phyloP scores from a whole-genome alignment of 768 basidiomycete genomes.

The Lactarius akahatsu region DNA sequence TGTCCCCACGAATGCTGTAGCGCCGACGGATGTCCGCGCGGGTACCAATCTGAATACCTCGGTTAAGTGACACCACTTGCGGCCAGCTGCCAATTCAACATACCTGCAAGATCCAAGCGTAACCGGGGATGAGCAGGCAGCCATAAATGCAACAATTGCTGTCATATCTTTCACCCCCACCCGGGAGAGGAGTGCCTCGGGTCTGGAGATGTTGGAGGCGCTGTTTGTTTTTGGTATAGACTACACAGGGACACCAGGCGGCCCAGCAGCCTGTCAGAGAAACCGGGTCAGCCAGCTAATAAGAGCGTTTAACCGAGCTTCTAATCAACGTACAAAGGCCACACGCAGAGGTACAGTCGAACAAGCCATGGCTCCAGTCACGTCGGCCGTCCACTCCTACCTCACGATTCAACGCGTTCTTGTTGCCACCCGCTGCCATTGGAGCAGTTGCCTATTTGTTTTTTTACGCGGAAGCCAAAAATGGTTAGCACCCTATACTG shows the following conservation, averaged over 20 bases:
- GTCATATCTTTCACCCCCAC: constrained; percentile 37
- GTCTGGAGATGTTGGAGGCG: constrained; percentile 41
- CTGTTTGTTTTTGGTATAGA: constrained; percentile 42
- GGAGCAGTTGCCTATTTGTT: neutral
- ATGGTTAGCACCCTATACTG: neutral
- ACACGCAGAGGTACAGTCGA: constrained; percentile 30
- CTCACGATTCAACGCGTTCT: constrained; percentile 32
- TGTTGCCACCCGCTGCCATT: constrained; percentile 23
- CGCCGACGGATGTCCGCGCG: constrained; percentile 44
- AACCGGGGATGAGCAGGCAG: constrained; percentile 32
- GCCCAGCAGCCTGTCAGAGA: constrained; percentile 36
- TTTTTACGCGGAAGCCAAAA: neutral
- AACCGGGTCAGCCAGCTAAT: constrained; percentile 22
- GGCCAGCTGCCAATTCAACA: constrained; percentile 5
- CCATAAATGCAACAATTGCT: constrained; percentile 42
- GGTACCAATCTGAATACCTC: constrained; percentile 31
- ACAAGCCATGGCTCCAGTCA: constrained; percentile 36
- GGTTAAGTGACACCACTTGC: neutral
- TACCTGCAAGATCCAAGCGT: constrained; percentile 45
- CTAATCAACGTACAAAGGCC: constrained; percentile 32
- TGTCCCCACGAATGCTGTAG: constrained; percentile 47
- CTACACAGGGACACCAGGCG: constrained; percentile 44
- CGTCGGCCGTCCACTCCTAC: constrained; percentile 36
- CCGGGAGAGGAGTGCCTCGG: constrained; percentile 37
- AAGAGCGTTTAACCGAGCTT: neutral